Evolutionary conservation across 2,329 filamentous ascomycete species (phyloP).

Genomic region (Apiospora kogelbergensis): DNA sequence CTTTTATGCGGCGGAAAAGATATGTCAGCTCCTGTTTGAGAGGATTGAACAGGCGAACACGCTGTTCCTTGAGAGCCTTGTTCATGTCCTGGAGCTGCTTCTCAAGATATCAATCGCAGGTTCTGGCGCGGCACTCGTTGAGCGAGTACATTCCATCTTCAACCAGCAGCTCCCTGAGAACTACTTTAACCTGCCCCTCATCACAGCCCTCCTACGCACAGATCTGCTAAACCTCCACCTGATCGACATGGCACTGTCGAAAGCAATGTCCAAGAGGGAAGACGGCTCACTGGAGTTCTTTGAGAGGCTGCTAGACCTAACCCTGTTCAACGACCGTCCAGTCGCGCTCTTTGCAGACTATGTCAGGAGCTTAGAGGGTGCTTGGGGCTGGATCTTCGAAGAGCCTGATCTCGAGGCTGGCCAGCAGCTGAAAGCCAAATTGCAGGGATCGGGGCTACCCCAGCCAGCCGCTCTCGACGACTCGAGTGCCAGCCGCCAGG

Average conservation of each 20-base stretch:
- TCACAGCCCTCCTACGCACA: conserved; percentile 57
- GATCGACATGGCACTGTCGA: conserved; percentile 71
- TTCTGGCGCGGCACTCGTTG: conserved; percentile 50
- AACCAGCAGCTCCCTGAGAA: conserved; percentile 54
- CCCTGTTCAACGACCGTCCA: conserved; percentile 75
- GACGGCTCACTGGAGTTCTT: conserved; percentile 75
- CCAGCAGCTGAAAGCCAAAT: conserved; percentile 70
- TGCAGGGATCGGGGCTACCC: conserved; percentile 40
- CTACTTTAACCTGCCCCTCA: conserved; percentile 58
- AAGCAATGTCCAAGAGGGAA: conserved; percentile 70
- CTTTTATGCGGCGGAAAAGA: conserved; percentile 59
- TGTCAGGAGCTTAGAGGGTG: conserved; percentile 75
- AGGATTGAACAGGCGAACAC: conserved; percentile 47
- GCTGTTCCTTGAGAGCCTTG: conserved; percentile 59
- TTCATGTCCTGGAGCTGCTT: conserved; percentile 61
- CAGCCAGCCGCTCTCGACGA: conserved; percentile 49
- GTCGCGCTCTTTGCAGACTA: conserved; percentile 84
- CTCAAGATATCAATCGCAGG: conserved; percentile 52
- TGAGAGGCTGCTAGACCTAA: conserved; percentile 74
- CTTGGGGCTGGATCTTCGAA: conserved; percentile 78
- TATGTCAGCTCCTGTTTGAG: conserved; percentile 57
- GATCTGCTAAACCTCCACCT: conserved; percentile 63
- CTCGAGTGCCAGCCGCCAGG: conserved; percentile 60
- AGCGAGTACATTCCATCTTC: conserved; percentile 56
- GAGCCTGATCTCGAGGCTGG: conserved; percentile 65